Percentiles rank a stretch among this genome's conserved stretches.
phyloP scores from a whole-genome alignment of 495 filamentous ascomycete species.

The Hypoxylon perforatum region DNA sequence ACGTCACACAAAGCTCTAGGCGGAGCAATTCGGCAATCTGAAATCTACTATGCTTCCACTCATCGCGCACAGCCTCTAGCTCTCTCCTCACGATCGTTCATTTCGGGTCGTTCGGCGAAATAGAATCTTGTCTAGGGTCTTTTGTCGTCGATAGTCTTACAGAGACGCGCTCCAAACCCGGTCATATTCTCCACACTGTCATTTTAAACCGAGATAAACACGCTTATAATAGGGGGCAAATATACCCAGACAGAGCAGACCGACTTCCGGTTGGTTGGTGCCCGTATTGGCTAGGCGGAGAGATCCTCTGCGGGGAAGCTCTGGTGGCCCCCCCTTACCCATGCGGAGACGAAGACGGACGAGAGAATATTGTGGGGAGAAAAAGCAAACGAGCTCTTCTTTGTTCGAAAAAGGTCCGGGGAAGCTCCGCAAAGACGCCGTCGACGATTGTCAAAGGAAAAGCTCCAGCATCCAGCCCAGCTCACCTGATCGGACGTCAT shows the following conservation, averaged over 20 bases:
- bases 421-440: constrained; percentile 43
- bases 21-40: not conserved
- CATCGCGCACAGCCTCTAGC: not conserved
- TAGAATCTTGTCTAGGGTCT: not conserved
- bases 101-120: constrained; percentile 22
- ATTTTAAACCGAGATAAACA: constrained; percentile 20
- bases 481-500: not conserved
- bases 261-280: not conserved
- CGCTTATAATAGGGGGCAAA: not conserved
- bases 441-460: not conserved
- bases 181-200: constrained; percentile 24
- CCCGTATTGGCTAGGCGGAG: no score
- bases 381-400: not conserved
- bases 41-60: not conserved
- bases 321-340: constrained; percentile 9
- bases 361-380: constrained; percentile 1
- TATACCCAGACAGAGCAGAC: constrained; percentile 7
- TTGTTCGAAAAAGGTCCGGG: constrained; percentile 27
- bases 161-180: constrained; percentile 13
- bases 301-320: no score
- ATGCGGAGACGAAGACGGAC: no score
- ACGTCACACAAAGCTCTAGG: not conserved
- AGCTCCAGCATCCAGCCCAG: not conserved
- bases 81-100: not conserved
- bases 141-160: constrained; percentile 22